Conservation (phyloP, 306 rosid genomes). For the Senna siamea region DNA sequence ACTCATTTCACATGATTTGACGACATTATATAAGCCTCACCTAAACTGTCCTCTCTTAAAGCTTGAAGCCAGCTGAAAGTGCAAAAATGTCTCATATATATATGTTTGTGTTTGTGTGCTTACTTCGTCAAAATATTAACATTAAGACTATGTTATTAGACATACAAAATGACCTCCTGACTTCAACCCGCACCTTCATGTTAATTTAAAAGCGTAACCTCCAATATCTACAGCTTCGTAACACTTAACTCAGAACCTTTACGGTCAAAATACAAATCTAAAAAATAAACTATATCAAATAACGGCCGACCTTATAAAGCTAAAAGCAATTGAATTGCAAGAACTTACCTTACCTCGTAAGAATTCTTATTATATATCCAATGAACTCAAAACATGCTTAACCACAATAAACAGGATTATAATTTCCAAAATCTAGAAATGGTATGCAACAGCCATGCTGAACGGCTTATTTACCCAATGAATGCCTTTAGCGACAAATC, state of each 20-base stretch:
- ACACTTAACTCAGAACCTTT: slow-evolving; percentile 5
- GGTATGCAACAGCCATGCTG: slow-evolving; percentile 16
- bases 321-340: slow-evolving; percentile 22
- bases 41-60: slow-evolving; percentile 18
- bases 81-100: not conserved
- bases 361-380: not conserved
- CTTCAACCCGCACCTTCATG: slow-evolving; percentile 13
- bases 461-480: not conserved
- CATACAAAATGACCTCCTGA: slow-evolving; percentile 3
- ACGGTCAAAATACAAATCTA: slow-evolving; percentile 34
- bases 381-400: not conserved
- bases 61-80: not conserved
- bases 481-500: slow-evolving; percentile 13
- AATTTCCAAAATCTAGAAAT: slow-evolving; percentile 21
- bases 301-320: slow-evolving; percentile 8
- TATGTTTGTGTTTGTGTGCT: slow-evolving; percentile 1
- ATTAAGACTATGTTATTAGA: not conserved
- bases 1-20: slow-evolving; percentile 17
- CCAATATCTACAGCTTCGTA: not conserved
- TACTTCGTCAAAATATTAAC: not conserved
- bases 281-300: slow-evolving; percentile 32
- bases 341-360: slow-evolving; percentile 2
- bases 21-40: slow-evolving; percentile 17
- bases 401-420: slow-evolving; percentile 11
- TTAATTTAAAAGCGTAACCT: not conserved